Percentiles rank a stretch among this genome's conserved stretches.
Evolutionary conservation across 2,329 filamentous ascomycete species (phyloP).

Genomic region (Claviceps sp.): DNA sequence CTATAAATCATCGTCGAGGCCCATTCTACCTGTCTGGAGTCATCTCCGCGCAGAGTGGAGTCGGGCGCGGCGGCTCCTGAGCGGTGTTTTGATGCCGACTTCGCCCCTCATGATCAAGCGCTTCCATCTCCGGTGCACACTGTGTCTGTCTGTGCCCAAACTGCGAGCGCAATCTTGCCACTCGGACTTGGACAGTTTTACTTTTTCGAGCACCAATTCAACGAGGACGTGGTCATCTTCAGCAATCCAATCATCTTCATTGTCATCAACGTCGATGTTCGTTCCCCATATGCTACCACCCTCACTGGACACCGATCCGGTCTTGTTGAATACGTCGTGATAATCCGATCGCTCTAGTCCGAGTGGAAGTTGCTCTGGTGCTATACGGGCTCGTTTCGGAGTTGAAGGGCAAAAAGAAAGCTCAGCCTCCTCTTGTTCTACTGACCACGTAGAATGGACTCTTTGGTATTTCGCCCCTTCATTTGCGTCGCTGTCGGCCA

Average conservation of each 20-base stretch:
- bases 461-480: conserved; percentile 10
- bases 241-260: conserved; percentile 41
- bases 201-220: conserved; percentile 54
- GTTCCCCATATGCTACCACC: conserved; percentile 15
- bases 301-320: conserved; percentile 13
- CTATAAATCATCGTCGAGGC: neutral
- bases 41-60: conserved; percentile 39
- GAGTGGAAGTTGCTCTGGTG: conserved; percentile 45
- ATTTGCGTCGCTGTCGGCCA: conserved; percentile 25
- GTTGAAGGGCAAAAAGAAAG: conserved; percentile 29
- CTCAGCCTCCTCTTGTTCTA: neutral
- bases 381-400: conserved; percentile 46
- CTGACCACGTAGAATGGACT: neutral
- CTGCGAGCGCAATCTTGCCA: conserved; percentile 55
- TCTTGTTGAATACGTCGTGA: conserved; percentile 31
- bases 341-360: conserved; percentile 46
- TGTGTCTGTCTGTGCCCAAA: conserved; percentile 45
- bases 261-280: conserved; percentile 29
- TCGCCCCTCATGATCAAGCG: conserved; percentile 46
- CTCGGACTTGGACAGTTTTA: conserved; percentile 48
- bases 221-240: conserved; percentile 53
- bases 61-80: conserved; percentile 27
- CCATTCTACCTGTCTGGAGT: conserved; percentile 3
- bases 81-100: conserved; percentile 40
- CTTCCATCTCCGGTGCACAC: conserved; percentile 48